Evolutionary conservation across 495 filamentous ascomycete genomes (phyloP).

Genomic region (Chaetomium cochliodes): DNA sequence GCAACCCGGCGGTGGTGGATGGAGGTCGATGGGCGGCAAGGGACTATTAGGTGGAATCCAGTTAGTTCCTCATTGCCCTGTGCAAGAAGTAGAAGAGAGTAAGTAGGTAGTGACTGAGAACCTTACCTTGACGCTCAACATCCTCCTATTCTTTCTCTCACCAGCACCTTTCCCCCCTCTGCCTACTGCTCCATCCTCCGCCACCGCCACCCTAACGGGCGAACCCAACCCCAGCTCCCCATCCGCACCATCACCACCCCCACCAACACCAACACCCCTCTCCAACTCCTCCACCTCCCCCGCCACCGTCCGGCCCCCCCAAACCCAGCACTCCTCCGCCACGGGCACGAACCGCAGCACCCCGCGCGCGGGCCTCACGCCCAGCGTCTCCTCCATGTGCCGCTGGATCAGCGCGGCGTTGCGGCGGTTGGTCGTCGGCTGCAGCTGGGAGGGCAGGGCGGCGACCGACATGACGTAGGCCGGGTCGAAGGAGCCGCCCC

Average conservation of each 20-base stretch:
- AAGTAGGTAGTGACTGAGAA: too few relatives aligned
- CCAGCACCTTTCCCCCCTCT: conserved; percentile 18
- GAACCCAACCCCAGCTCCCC: too few relatives aligned
- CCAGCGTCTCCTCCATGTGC: conserved; percentile 65
- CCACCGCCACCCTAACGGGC: neutral
- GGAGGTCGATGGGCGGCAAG: conserved; percentile 26
- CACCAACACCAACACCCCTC: conserved; percentile 5
- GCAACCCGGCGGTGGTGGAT: conserved; percentile 6
- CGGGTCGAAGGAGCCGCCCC: conserved; percentile 70
- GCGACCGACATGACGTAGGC: conserved; percentile 79
- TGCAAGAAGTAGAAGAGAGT: too few relatives aligned
- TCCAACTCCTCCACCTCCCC: conserved; percentile 64
- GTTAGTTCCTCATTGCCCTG: neutral
- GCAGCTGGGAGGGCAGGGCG: conserved; percentile 65
- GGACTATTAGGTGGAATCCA: conserved; percentile 18
- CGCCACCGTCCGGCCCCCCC: conserved; percentile 64
- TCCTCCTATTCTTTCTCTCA: conserved; percentile 24
- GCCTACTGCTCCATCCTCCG: neutral
- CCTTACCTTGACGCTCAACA: conserved; percentile 38
- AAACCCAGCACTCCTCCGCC: conserved; percentile 67
- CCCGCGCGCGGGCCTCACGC: conserved; percentile 62
- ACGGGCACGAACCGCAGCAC: conserved; percentile 68
- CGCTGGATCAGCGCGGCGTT: conserved; percentile 72
- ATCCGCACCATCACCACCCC: too few relatives aligned
- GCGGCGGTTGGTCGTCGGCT: conserved; percentile 76